Percentiles rank a stretch among this genome's conserved stretches.
phyloP scores from a whole-genome alignment of 2,329 filamentous ascomycete species.

The Aspergillus puulaauensis region DNA sequence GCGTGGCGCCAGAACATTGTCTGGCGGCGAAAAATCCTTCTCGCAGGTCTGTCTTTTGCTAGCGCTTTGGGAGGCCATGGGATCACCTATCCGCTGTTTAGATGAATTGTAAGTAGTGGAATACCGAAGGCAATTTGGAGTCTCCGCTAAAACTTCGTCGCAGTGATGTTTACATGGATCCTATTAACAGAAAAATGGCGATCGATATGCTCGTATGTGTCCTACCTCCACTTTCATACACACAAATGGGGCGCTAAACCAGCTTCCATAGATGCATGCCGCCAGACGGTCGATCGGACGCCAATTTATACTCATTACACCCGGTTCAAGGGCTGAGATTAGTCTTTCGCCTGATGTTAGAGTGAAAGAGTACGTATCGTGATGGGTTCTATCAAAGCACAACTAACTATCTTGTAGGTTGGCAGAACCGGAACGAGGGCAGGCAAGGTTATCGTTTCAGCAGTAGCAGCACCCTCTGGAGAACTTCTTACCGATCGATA shows the following conservation, averaged over 20 bases:
- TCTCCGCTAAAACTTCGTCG: not conserved
- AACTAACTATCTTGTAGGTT: conserved; percentile 27
- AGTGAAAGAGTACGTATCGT: conserved; percentile 42
- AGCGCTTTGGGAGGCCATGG: conserved; percentile 97
- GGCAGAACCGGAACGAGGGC: conserved; percentile 46
- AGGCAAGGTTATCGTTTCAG: conserved; percentile 39
- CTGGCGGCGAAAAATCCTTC: conserved; percentile 96
- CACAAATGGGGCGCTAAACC: not conserved
- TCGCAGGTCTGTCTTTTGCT: conserved; percentile 92
- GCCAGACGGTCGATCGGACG: conserved; percentile 83
- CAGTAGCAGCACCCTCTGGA: not conserved
- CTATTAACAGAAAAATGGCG: conserved; percentile 87
- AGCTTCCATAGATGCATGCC: conserved; percentile 65
- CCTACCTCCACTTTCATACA: not conserved
- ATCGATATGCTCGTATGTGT: conserved; percentile 82
- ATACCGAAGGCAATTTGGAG: not conserved
- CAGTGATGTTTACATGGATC: conserved; percentile 96
- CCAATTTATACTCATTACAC: conserved; percentile 95
- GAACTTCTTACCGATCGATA: not conserved
- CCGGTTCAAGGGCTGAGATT: conserved; percentile 70
- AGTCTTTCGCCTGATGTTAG: conserved; percentile 45
- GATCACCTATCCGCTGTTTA: conserved; percentile 87
- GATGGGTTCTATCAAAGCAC: not conserved
- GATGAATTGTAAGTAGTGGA: conserved; percentile 72
- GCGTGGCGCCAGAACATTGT: conserved; percentile 85